Conservation (phyloP, 371 early-diverging fungal genomes). For the Choanephora cucurbitarum region DNA sequence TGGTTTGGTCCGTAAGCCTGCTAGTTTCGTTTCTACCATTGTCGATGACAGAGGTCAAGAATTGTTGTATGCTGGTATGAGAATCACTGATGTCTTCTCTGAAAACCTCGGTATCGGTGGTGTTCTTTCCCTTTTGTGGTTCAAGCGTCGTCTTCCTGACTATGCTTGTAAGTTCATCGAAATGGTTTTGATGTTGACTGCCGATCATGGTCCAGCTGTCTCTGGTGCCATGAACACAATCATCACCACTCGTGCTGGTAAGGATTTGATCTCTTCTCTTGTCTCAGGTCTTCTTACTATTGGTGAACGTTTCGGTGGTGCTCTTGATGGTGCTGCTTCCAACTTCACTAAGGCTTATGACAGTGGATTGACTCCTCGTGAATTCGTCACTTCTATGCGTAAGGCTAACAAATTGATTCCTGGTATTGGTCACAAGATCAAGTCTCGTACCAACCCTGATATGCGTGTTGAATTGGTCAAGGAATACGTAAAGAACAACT, state of each 20-base stretch:
- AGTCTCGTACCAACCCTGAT: slow-evolving; percentile 98
- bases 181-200: slow-evolving; percentile 98
- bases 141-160: slow-evolving; percentile 93
- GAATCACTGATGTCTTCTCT: slow-evolving; percentile 96
- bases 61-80: slow-evolving; percentile 97
- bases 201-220: slow-evolving; percentile 94
- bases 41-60: slow-evolving; percentile 99
- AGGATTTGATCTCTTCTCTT: slow-evolving; percentile 94
- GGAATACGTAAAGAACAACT: slow-evolving; percentile 87
- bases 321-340: slow-evolving; percentile 95
- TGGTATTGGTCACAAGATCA: slow-evolving; percentile 99
- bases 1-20: slow-evolving; percentile 98
- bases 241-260: slow-evolving; percentile 97
- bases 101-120: slow-evolving; percentile 98
- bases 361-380: slow-evolving; percentile 84
- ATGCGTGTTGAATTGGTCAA: slow-evolving; percentile 94
- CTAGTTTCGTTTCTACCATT: slow-evolving; percentile 97
- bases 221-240: slow-evolving; percentile 94
- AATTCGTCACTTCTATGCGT: slow-evolving; percentile 91
- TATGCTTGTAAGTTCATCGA: slow-evolving; percentile 97
- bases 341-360: slow-evolving; percentile 90
- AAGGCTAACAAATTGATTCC: slow-evolving; percentile 90
- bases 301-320: slow-evolving; percentile 97
- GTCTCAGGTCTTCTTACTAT: slow-evolving; percentile 95
- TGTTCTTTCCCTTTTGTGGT: slow-evolving; percentile 95